A percentile compares a stretch with the other conserved stretches of the same genome.
Evolutionary conservation across 2,329 filamentous ascomycete genomes (phyloP).

Genomic region (Stylonectria norvegica): DNA sequence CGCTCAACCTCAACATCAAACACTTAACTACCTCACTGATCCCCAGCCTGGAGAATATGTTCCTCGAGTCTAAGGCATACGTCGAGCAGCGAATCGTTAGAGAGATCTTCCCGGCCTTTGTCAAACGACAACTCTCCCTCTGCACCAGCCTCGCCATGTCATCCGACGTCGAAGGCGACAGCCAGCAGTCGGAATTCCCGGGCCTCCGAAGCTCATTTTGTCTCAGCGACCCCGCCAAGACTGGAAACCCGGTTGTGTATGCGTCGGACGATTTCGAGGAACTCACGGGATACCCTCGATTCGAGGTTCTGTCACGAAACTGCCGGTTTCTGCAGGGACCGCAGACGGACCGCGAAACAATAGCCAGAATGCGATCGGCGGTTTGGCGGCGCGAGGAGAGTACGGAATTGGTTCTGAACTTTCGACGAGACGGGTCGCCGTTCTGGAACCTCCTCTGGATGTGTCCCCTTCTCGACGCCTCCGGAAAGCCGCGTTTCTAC

Average conservation of each 20-base stretch:
- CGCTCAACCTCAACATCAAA: conserved; percentile 46
- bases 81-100: conserved; percentile 43
- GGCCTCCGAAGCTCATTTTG: conserved; percentile 59
- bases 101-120: conserved; percentile 51
- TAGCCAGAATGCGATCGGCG: conserved; percentile 40
- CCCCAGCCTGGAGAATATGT: conserved; percentile 44
- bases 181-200: conserved; percentile 38
- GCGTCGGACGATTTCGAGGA: conserved; percentile 50
- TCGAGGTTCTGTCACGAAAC: conserved; percentile 47
- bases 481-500: conserved; percentile 49
- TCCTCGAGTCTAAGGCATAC: conserved; percentile 40
- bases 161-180: conserved; percentile 29
- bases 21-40: conserved; percentile 42
- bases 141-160: conserved; percentile 45
- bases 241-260: conserved; percentile 49
- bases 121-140: conserved; percentile 48
- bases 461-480: conserved; percentile 47
- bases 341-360: conserved; percentile 41
- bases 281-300: conserved; percentile 47
- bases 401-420: conserved; percentile 50
- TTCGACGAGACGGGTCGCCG: conserved; percentile 47
- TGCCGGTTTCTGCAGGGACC: conserved; percentile 49
- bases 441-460: conserved; percentile 57
- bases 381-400: conserved; percentile 42
- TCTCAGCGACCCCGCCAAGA: conserved; percentile 48